Evolutionary conservation across 139 green algal species (phyloP).

Genomic region (Yamagishiella unicocca): DNA sequence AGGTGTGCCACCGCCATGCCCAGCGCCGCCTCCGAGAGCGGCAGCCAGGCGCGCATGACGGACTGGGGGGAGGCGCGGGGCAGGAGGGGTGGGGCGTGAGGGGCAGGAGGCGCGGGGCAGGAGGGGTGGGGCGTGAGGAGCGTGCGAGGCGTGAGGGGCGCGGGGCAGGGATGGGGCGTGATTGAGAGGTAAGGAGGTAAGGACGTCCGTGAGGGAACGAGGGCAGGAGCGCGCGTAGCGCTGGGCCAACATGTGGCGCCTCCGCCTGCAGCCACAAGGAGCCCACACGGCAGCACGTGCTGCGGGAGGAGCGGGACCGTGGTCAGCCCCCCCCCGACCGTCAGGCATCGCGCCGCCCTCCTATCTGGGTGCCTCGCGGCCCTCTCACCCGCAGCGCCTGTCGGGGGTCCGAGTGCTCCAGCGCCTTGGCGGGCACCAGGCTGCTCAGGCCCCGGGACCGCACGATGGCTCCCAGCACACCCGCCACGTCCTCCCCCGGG

Average conservation of each 20-base stretch:
- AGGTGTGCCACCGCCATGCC: conserved; percentile 88
- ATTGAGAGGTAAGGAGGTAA: no score
- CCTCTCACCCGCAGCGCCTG: conserved; percentile 66
- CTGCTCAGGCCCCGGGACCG: conserved; percentile 69
- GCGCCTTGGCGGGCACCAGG: conserved; percentile 52
- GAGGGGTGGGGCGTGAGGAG: conserved; percentile 61
- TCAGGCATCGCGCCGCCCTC: background rate
- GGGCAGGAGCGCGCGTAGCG: background rate
- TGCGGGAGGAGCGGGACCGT: no score
- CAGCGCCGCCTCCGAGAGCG: conserved; percentile 88
- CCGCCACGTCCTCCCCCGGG: conserved; percentile 64
- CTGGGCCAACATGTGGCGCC: no score
- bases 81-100: conserved; percentile 44
- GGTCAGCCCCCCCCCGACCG: background rate
- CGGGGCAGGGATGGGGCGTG: no score
- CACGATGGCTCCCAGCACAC: conserved; percentile 78
- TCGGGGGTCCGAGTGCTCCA: conserved; percentile 71
- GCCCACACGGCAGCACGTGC: no score
- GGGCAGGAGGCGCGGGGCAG: conserved; percentile 9
- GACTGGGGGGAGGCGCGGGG: conserved; percentile 44
- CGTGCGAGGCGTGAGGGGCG: no score
- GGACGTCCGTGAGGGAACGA: background rate
- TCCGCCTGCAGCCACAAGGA: no score
- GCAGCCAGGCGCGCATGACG: conserved; percentile 92
- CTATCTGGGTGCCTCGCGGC: background rate